Base-by-base conservation (phyloP, 164 flowering plant species). In the Kingdonia uniflora region DNA sequence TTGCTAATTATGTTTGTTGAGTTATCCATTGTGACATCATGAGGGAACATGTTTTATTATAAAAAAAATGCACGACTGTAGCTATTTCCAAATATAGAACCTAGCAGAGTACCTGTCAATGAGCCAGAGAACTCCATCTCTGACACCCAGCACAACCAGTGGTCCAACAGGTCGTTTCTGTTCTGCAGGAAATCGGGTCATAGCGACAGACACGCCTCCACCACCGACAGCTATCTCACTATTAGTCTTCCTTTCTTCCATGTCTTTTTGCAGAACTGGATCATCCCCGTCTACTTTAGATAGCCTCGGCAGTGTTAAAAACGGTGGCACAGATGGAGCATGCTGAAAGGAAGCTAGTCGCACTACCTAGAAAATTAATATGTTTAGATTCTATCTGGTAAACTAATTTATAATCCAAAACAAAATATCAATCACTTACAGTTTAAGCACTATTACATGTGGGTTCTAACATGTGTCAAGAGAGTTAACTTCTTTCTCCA, bases 181-280 rank as follows among this genome's bases (percentile, higher is more conserved):
- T 71, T 92, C 99, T n/a, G 74, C 52, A 39, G 99, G 97, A 68
- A 92, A 92, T 46, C 99, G 88, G 63, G 97, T 88, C 58, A 84
- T 91, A 20, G 99, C 96, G 42, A 92, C 99, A 33, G 95, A 74
- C 19, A 92, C 95, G 8, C 99, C 99, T 49, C 99, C 99, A 57
- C 99, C 99, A 64, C 99, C 99, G 58, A 92, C 99, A 72, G 99
- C 99, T 49, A 86, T 58, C 70, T 92, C 99, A 69, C 77, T 82
- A 69, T 78, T 82, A 26, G 63, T 75, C 66, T 59, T 86, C 69
- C 84, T 76, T 54, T 85, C 94, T 62, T 86, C 95, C 25, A 66
- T 35, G 38, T 80, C 94, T 66, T 76, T 89, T n/a, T 53, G 68
- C 20, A 79, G 29, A 14, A 63, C 52, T 15, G 84, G 63, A 56